These are phyloP conservation scores for Ceratobasidium sp. DNA, from an alignment of 1,284 basidiomycete species.

Conservation along the genomic window DNA sequence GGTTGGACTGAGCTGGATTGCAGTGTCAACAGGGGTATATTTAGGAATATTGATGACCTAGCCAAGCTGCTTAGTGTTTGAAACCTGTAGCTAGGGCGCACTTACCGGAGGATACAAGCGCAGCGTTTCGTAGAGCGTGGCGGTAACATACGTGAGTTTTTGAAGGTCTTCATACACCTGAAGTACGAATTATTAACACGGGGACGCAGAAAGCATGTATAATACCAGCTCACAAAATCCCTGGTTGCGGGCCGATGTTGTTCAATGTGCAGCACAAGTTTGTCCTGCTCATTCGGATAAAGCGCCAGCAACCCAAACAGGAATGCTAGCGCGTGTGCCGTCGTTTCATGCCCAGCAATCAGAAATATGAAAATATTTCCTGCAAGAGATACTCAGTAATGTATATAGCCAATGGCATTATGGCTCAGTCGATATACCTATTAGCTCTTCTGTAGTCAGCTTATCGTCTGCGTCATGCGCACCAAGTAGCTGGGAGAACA, in stretches of 20 bases:
- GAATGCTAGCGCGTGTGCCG: slow-evolving; percentile 55
- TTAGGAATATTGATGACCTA: background rate
- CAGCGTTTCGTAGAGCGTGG: slow-evolving; percentile 25
- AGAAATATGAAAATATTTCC: slow-evolving; percentile 68
- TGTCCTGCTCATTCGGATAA: slow-evolving; percentile 56
- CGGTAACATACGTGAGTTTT: slow-evolving; percentile 7
- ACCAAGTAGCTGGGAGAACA: slow-evolving; percentile 2
- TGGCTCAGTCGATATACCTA: background rate
- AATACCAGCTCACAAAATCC: slow-evolving; percentile 43
- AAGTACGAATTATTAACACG: background rate
- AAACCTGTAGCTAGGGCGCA: background rate
- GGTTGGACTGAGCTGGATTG: slow-evolving; percentile 48
- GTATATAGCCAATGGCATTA: slow-evolving; percentile 5
- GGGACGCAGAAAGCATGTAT: background rate
- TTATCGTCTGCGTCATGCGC: slow-evolving; percentile 15
- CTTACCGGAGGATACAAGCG: slow-evolving; percentile 50
- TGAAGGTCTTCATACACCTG: slow-evolving; percentile 40
- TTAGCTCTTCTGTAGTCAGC: slow-evolving; percentile 16
- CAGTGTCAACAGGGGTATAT: slow-evolving; percentile 52
- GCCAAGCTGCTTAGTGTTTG: background rate
- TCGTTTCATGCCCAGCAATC: slow-evolving; percentile 55
- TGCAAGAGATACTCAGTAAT: slow-evolving; percentile 50
- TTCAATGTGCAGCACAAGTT: slow-evolving; percentile 53
- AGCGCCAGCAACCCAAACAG: slow-evolving; percentile 55
- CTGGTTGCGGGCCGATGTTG: slow-evolving; percentile 49